phyloP scores from a whole-genome alignment of 805 yeast species.

The Candida vaughaniae region DNA sequence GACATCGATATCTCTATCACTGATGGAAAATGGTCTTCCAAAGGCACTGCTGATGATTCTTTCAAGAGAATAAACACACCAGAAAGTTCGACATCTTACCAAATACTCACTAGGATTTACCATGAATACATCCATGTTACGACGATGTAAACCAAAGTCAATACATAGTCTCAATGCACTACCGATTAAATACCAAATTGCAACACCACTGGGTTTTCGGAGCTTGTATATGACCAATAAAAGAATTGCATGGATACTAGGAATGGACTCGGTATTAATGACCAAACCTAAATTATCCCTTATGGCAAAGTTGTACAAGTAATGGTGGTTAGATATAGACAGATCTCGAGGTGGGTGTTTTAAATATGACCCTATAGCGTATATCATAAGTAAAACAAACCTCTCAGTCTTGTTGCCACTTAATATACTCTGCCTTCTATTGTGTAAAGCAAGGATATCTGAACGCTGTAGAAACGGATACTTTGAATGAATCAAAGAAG shows the following conservation, averaged over 20 bases:
- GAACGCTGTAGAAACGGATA: slow-evolving; percentile 6
- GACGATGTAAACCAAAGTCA: slow-evolving; percentile 8
- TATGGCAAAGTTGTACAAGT: slow-evolving; percentile 5
- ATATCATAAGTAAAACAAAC: slow-evolving; percentile 8
- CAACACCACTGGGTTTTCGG: slow-evolving; percentile 7
- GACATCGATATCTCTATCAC: slow-evolving; percentile 9
- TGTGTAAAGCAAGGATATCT: slow-evolving; percentile 4
- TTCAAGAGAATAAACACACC: slow-evolving; percentile 9
- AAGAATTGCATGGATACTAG: slow-evolving; percentile 5
- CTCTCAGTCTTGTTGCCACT: not conserved
- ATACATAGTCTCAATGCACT: slow-evolving; percentile 6
- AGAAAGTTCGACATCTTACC: slow-evolving; percentile 5
- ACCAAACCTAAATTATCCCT: not conserved
- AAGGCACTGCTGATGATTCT: slow-evolving; percentile 4
- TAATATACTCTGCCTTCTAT: not conserved
- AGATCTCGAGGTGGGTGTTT: slow-evolving; percentile 1
- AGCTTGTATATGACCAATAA: slow-evolving; percentile 10
- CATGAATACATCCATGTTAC: slow-evolving; percentile 4
- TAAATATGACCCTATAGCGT: slow-evolving; percentile 10
- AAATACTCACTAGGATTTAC: slow-evolving; percentile 6
- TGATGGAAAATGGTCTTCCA: slow-evolving; percentile 10
- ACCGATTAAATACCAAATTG: slow-evolving; percentile 9
- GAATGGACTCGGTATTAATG: not conserved
- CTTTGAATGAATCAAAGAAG: slow-evolving; percentile 3
- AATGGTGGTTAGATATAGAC: slow-evolving; percentile 1